These are phyloP conservation scores for Keqinozyma sinolaborantium DNA, from an alignment of 1,139 yeast genomes.

Conservation along the genomic window DNA sequence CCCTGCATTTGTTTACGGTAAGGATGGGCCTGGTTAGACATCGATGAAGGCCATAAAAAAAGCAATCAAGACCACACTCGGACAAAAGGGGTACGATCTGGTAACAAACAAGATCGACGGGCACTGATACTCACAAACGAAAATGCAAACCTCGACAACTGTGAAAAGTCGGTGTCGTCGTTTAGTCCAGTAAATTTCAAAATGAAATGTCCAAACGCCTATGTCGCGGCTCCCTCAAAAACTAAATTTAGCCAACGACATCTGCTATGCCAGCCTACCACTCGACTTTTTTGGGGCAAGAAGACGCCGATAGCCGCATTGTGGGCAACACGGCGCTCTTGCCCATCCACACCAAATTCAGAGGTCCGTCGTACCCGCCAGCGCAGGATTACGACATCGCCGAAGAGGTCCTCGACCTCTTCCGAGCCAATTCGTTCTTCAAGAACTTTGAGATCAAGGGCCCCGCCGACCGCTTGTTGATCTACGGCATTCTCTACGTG, in stretches of 20 bases:
- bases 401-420: constrained; percentile 87
- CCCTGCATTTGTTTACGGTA: constrained; percentile 8
- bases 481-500: constrained; percentile 89
- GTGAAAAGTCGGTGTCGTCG: no score
- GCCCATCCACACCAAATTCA: constrained; percentile 76
- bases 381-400: constrained; percentile 82
- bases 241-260: no score
- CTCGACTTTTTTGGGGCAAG: constrained; percentile 81
- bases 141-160: no score
- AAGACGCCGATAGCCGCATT: constrained; percentile 31
- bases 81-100: no score
- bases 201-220: no score
- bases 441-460: constrained; percentile 96
- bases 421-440: constrained; percentile 94
- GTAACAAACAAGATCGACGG: no score
- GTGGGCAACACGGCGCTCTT: constrained; percentile 74
- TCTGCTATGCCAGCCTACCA: constrained; percentile 84
- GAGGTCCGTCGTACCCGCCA: constrained; percentile 92
- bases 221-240: no score
- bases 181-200: no score
- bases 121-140: no score
- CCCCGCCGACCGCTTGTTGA: constrained; percentile 89
- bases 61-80: no score
- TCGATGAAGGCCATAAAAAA: no score
- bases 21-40: constrained; percentile 7